Evolutionary conservation across 805 yeast species (phyloP).

Genomic region (Millerozyma miso): DNA sequence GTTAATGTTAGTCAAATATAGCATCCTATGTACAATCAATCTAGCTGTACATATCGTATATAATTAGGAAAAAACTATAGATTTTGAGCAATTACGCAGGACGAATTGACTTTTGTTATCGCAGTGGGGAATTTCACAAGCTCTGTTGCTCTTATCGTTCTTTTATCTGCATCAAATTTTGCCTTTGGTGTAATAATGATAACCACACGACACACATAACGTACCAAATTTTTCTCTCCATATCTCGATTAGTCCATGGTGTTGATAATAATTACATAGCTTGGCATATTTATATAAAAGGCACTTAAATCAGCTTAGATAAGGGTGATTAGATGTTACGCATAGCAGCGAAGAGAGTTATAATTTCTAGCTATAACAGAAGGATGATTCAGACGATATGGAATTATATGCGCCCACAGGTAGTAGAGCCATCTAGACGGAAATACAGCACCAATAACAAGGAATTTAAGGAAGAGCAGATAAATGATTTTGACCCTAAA

Average conservation of each 20-base stretch:
- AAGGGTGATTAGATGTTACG: slow-evolving; percentile 1
- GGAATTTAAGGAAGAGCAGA: slow-evolving; percentile 12
- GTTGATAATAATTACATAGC: not conserved
- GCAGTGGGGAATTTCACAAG: no score
- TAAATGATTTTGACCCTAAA: slow-evolving; percentile 40
- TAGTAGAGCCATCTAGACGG: slow-evolving; percentile 5
- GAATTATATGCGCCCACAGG: slow-evolving; percentile 17
- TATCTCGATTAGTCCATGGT: not conserved
- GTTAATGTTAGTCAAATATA: no score
- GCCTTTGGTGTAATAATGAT: not conserved
- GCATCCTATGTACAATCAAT: no score
- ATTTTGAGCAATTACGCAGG: no score
- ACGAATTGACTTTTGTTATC: no score
- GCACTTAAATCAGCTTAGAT: not conserved
- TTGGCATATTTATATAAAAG: not conserved
- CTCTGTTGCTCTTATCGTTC: no score
- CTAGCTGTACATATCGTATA: no score
- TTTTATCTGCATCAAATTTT: no score
- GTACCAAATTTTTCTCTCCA: not conserved
- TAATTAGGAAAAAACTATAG: no score
- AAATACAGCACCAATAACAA: slow-evolving; percentile 27
- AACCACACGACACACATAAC: not conserved
- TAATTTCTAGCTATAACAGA: not conserved
- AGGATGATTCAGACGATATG: slow-evolving; percentile 24
- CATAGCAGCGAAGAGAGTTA: not conserved